Evolutionary conservation across 2,329 filamentous ascomycete species (phyloP).

Genomic region (Chaetothyriales sp.): DNA sequence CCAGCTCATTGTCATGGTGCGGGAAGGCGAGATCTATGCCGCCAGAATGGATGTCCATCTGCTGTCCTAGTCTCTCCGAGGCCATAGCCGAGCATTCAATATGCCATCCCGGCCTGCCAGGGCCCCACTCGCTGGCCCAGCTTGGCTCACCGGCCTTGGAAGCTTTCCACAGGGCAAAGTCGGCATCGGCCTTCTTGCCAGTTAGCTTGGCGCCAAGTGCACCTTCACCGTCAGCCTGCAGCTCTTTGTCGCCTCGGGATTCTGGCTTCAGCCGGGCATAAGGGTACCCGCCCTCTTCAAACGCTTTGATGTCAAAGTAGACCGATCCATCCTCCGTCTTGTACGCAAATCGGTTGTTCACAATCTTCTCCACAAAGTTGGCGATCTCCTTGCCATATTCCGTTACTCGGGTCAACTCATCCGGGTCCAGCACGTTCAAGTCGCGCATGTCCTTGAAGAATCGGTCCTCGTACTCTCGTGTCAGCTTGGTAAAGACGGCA

Average conservation of each 20-base stretch:
- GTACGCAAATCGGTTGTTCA: constrained; percentile 78
- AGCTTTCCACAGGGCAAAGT: constrained; percentile 90
- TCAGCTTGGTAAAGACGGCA: constrained; percentile 74
- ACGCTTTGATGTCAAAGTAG: constrained; percentile 81
- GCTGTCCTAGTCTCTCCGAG: constrained; percentile 65
- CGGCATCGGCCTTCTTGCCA: constrained; percentile 60
- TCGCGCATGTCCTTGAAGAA: constrained; percentile 80
- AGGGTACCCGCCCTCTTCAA: constrained; percentile 67
- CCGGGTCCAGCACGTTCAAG: constrained; percentile 69
- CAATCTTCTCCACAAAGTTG: constrained; percentile 65
- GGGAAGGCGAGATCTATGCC: constrained; percentile 85
- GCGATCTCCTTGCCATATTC: constrained; percentile 83
- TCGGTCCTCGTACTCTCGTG: constrained; percentile 68
- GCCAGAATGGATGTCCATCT: constrained; percentile 86
- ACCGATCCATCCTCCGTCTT: constrained; percentile 61
- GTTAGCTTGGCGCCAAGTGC: constrained; percentile 44
- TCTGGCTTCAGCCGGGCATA: constrained; percentile 79
- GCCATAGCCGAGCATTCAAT: constrained; percentile 97
- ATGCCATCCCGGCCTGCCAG: constrained; percentile 84
- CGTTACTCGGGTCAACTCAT: constrained; percentile 75
- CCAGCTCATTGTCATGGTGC: constrained; percentile 84
- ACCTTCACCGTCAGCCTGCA: constrained; percentile 82
- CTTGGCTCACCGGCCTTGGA: constrained; percentile 83
- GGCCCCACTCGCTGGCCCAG: constrained; percentile 79
- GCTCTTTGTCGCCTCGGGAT: constrained; percentile 64